A percentile compares a stretch with the other conserved stretches of the same genome.
Conservation (phyloP, 768 basidiomycete genomes). For the Pleurotus citrinopileatus region DNA sequence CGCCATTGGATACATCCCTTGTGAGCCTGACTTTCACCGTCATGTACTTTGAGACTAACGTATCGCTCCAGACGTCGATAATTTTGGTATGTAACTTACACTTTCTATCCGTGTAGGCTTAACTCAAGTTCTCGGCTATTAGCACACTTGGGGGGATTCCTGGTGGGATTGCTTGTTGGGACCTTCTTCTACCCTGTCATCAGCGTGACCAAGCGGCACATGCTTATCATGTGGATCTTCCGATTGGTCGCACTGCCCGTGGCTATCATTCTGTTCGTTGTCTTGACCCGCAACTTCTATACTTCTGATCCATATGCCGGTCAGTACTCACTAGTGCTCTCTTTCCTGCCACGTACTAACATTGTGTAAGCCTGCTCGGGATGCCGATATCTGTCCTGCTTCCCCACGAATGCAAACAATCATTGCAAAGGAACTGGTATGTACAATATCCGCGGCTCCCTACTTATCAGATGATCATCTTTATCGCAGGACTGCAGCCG, state of each 20-base stretch:
- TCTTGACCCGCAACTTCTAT: slow-evolving; percentile 88
- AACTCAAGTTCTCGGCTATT: background rate
- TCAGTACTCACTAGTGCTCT: slow-evolving; percentile 26
- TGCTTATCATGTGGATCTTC: slow-evolving; percentile 66
- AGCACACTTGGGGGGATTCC: slow-evolving; percentile 87
- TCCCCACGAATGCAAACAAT: slow-evolving; percentile 73
- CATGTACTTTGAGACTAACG: background rate
- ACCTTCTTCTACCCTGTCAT: slow-evolving; percentile 89
- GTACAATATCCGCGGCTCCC: background rate
- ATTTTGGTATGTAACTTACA: slow-evolving; percentile 59
- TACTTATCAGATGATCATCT: background rate
- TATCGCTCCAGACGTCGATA: slow-evolving; percentile 67
- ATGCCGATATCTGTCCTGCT: slow-evolving; percentile 88
- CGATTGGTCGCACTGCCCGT: slow-evolving; percentile 74
- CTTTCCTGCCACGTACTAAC: background rate
- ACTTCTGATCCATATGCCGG: slow-evolving; percentile 83
- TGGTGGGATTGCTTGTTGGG: slow-evolving; percentile 80
- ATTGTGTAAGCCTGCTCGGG: slow-evolving; percentile 66
- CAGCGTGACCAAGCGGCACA: slow-evolving; percentile 72
- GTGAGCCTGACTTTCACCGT: slow-evolving; percentile 44
- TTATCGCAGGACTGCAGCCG: slow-evolving; percentile 3
- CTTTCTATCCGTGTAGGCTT: background rate
- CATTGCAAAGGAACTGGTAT: slow-evolving; percentile 55
- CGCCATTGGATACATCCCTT: slow-evolving; percentile 81
- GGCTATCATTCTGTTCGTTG: slow-evolving; percentile 75